A percentile compares a stretch with the other conserved stretches of the same genome.
Evolutionary conservation across 495 filamentous ascomycete species (phyloP).

Genomic region (Apodospora peruviana): DNA sequence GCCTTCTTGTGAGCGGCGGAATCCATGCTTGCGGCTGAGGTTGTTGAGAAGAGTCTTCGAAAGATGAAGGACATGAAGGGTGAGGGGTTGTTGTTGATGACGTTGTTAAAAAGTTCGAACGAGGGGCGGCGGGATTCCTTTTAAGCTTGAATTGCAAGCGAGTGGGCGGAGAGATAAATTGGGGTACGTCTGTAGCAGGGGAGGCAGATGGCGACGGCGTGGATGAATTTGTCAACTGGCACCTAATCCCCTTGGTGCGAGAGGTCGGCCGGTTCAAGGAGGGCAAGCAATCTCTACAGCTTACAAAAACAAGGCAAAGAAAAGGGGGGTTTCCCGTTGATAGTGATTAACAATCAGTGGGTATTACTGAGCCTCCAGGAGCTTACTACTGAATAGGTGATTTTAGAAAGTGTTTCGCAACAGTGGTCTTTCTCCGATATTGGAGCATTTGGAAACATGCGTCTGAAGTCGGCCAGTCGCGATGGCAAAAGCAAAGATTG

Average conservation of each 20-base stretch:
- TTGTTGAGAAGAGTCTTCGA: constrained; percentile 64
- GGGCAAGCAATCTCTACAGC: too few relatives aligned
- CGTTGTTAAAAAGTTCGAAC: constrained; percentile 7
- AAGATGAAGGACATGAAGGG: constrained; percentile 70
- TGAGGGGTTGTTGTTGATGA: constrained; percentile 8
- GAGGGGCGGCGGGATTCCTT: not conserved
- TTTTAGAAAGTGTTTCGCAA: too few relatives aligned
- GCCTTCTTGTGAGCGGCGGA: constrained; percentile 76
- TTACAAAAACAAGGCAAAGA: too few relatives aligned
- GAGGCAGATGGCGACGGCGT: too few relatives aligned
- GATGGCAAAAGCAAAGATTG: too few relatives aligned
- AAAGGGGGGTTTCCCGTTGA: too few relatives aligned
- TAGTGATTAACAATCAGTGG: too few relatives aligned
- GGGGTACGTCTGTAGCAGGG: not conserved
- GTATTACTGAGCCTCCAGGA: too few relatives aligned
- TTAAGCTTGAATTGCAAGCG: not conserved
- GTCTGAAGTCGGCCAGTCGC: too few relatives aligned
- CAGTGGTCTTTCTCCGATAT: too few relatives aligned
- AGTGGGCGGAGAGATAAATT: not conserved
- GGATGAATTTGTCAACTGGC: constrained; percentile 3
- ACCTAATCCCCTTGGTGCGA: not conserved
- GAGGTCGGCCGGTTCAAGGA: not conserved
- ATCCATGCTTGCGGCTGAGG: constrained; percentile 64
- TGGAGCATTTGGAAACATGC: too few relatives aligned
- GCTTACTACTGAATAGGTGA: too few relatives aligned